Conservation (phyloP, 306 rosid species). For the Medicago arabica region DNA sequence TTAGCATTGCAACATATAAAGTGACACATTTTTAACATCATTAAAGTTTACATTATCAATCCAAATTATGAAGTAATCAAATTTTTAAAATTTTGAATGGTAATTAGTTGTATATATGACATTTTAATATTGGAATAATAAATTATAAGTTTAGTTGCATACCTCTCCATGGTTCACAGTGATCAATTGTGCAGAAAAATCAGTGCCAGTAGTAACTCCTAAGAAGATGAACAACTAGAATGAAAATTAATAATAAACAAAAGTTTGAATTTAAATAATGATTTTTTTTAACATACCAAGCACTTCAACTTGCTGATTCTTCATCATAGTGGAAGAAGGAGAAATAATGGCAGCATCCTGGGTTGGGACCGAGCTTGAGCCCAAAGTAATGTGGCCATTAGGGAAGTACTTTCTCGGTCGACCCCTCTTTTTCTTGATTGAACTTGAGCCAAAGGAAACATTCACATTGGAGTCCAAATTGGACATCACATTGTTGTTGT, state of each 20-base stretch:
- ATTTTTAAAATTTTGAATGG: background rate
- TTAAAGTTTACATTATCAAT: background rate
- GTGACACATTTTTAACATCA: too few relatives aligned
- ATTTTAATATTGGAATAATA: too few relatives aligned
- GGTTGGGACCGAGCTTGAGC: too few relatives aligned
- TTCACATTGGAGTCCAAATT: too few relatives aligned
- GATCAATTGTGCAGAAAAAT: conserved; percentile 78
- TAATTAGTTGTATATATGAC: too few relatives aligned
- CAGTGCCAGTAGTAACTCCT: conserved; percentile 69
- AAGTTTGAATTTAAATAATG: background rate
- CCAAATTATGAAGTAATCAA: background rate
- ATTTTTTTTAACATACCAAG: conserved; percentile 50
- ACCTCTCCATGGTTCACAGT: conserved; percentile 81
- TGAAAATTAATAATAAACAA: background rate
- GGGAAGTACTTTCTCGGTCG: too few relatives aligned
- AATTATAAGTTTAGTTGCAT: background rate
- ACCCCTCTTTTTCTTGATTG: too few relatives aligned
- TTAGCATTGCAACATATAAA: too few relatives aligned
- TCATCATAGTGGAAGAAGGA: background rate
- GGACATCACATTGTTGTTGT: too few relatives aligned
- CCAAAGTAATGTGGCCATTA: too few relatives aligned
- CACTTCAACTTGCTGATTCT: conserved; percentile 37
- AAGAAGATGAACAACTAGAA: background rate
- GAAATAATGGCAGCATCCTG: too few relatives aligned
- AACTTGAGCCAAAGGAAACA: too few relatives aligned